Percentiles rank a stretch among this genome's conserved stretches.
Evolutionary conservation across 2,329 filamentous ascomycete species (phyloP).

Genomic region (Didymella lethalis): DNA sequence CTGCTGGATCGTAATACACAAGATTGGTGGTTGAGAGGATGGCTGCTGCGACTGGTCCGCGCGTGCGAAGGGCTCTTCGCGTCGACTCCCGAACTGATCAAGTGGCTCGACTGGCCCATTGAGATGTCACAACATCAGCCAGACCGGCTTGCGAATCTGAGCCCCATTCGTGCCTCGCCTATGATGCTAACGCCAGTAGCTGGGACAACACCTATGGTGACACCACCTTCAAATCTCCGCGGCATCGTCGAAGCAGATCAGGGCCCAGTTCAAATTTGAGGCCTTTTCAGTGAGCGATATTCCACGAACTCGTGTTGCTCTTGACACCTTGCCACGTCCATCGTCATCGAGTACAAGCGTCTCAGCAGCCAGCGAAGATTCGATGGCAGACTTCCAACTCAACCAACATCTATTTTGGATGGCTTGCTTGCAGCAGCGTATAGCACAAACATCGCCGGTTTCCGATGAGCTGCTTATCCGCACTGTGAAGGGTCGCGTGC

Average conservation of each 20-base stretch:
- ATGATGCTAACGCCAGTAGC: slow-evolving; percentile 7
- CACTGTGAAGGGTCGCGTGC: slow-evolving; percentile 1
- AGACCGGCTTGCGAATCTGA: neutral
- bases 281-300: neutral
- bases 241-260: too few relatives aligned
- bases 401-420: neutral
- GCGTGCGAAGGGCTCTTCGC: slow-evolving; percentile 35
- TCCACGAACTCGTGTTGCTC: neutral
- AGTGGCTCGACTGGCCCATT: slow-evolving; percentile 42
- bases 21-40: slow-evolving; percentile 40
- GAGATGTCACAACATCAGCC: slow-evolving; percentile 22
- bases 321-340: neutral
- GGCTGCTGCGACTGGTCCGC: slow-evolving; percentile 36
- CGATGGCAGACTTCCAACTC: neutral
- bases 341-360: neutral
- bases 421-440: neutral
- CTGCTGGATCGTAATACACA: slow-evolving; percentile 28
- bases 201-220: neutral
- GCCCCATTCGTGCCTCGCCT: slow-evolving; percentile 3
- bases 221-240: neutral
- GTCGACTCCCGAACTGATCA: slow-evolving; percentile 35
- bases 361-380: neutral
- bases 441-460: slow-evolving; percentile 7
- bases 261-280: neutral
- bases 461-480: slow-evolving; percentile 20